Percentiles rank a stretch among this genome's conserved stretches.
phyloP scores from a whole-genome alignment of 768 basidiomycete genomes.

The Coprinellus aureogranulatus region DNA sequence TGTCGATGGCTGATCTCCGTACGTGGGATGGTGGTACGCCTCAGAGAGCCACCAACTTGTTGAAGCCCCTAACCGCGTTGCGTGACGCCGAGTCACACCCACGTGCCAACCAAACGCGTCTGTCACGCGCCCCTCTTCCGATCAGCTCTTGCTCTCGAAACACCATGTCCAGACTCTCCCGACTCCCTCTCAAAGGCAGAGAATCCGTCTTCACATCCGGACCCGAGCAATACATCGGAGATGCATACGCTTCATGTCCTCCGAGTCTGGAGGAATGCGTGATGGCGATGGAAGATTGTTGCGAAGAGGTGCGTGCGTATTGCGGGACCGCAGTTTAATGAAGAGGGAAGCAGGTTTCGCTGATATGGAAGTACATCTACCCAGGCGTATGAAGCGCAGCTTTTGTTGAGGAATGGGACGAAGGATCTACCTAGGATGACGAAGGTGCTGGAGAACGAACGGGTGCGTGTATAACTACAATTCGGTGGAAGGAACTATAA shows the following conservation, averaged over 20 bases:
- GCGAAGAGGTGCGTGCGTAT: slow-evolving; percentile 64
- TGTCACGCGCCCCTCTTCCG: too few relatives aligned
- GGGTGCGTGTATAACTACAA: slow-evolving; percentile 38
- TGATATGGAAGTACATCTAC: background rate
- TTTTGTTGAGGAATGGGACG: slow-evolving; percentile 66
- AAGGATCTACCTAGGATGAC: slow-evolving; percentile 70
- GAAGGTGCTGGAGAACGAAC: slow-evolving; percentile 63
- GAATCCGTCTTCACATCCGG: slow-evolving; percentile 74
- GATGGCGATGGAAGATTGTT: slow-evolving; percentile 75
- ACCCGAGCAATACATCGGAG: slow-evolving; percentile 62
- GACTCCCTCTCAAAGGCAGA: slow-evolving; percentile 53
- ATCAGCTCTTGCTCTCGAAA: too few relatives aligned
- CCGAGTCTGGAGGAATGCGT: slow-evolving; percentile 76
- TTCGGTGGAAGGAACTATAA: background rate
- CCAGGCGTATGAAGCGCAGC: slow-evolving; percentile 70
- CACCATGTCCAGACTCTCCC: slow-evolving; percentile 54
- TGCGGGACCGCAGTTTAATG: too few relatives aligned
- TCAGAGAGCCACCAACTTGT: too few relatives aligned
- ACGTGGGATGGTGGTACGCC: too few relatives aligned
- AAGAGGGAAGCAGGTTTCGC: background rate
- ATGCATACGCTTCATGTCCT: slow-evolving; percentile 64
- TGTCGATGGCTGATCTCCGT: too few relatives aligned
- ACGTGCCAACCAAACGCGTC: background rate
- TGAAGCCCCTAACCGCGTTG: too few relatives aligned
- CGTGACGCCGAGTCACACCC: background rate